Conservation (phyloP, 2,329 filamentous ascomycete genomes). For the Triangularia setosa region DNA sequence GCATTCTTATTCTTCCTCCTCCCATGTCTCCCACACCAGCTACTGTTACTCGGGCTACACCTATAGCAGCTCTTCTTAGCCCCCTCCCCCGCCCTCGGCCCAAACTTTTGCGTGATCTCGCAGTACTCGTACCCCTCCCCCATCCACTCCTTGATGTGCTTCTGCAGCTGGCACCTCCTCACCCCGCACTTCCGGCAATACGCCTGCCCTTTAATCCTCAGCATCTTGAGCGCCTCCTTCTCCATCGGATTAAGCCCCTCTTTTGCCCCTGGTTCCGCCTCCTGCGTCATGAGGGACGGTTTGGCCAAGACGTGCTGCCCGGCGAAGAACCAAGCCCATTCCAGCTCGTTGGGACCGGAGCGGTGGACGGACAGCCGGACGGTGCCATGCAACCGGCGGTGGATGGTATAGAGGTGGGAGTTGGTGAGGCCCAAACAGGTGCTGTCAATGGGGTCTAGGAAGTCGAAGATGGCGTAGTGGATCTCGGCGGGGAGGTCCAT, state of each 20-base stretch:
- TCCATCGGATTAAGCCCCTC: slow-evolving; percentile 5
- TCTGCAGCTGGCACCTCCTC: slow-evolving; percentile 59
- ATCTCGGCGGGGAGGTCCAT: slow-evolving; percentile 55
- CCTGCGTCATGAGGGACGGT: slow-evolving; percentile 14
- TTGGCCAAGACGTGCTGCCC: slow-evolving; percentile 39
- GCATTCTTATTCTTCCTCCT: background rate
- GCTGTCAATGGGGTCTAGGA: slow-evolving; percentile 61
- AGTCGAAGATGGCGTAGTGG: slow-evolving; percentile 58
- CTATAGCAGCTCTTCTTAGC: slow-evolving; percentile 54
- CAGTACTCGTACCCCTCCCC: slow-evolving; percentile 56
- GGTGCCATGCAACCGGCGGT: slow-evolving; percentile 51
- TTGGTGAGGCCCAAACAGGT: slow-evolving; percentile 58
- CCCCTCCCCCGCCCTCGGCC: slow-evolving; percentile 42
- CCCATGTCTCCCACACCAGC: slow-evolving; percentile 51
- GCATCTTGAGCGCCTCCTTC: slow-evolving; percentile 36
- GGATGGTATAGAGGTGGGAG: slow-evolving; percentile 55
- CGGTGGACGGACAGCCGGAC: slow-evolving; percentile 56
- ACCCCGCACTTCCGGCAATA: slow-evolving; percentile 61
- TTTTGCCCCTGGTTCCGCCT: background rate
- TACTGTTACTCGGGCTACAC: slow-evolving; percentile 56
- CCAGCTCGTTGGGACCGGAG: slow-evolving; percentile 57
- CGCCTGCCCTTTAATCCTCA: slow-evolving; percentile 55
- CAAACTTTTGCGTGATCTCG: slow-evolving; percentile 55
- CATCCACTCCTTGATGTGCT: slow-evolving; percentile 59
- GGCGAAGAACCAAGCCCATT: slow-evolving; percentile 60